phyloP scores from a whole-genome alignment of 257 asterid species.

The Nicotiana knightiana region DNA sequence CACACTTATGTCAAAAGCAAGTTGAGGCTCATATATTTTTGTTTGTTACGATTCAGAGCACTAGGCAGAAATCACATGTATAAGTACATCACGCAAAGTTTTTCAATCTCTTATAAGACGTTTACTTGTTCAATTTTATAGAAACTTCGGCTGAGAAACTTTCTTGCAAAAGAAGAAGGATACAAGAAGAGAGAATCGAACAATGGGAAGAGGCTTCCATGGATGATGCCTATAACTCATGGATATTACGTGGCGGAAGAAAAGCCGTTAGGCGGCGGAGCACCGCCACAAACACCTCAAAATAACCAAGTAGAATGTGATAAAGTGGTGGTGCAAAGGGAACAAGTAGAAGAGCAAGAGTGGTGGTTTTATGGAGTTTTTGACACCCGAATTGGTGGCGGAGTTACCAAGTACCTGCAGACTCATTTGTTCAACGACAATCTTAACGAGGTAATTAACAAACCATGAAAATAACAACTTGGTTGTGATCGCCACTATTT shows the following conservation, averaged over 20 bases:
- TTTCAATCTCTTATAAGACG: neutral
- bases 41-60: neutral
- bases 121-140: slow-evolving; percentile 7
- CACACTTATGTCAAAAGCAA: too few relatives aligned
- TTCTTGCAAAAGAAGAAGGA: slow-evolving; percentile 22
- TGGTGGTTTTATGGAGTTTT: slow-evolving; percentile 58
- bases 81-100: neutral
- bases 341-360: slow-evolving; percentile 34
- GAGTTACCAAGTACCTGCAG: slow-evolving; percentile 41
- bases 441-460: slow-evolving; percentile 32
- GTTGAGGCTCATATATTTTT: neutral
- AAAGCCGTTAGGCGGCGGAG: neutral
- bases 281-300: neutral
- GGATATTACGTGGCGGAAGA: slow-evolving; percentile 32
- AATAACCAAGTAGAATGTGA: slow-evolving; percentile 16
- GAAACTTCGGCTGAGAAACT: slow-evolving; percentile 27
- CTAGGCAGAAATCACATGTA: neutral
- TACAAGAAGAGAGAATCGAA: slow-evolving; percentile 5
- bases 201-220: slow-evolving; percentile 26
- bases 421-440: slow-evolving; percentile 38
- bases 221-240: slow-evolving; percentile 44
- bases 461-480: neutral
- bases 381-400: slow-evolving; percentile 33
- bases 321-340: slow-evolving; percentile 42
- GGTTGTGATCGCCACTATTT: neutral